Conservation (phyloP, 257 asterid genomes). For the Prunella vulgaris region DNA sequence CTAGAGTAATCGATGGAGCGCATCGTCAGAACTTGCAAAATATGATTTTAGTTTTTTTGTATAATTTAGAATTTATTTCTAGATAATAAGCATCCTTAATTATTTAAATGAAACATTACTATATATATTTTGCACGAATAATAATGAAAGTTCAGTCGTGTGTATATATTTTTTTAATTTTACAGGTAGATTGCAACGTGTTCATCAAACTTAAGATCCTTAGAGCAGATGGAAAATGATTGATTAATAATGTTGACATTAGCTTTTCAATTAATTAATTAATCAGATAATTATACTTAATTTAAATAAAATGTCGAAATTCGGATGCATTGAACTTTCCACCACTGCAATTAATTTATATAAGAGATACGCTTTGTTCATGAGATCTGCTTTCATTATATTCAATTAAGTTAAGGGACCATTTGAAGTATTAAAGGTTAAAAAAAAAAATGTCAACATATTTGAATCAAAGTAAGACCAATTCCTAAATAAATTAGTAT, state of each 20-base stretch:
- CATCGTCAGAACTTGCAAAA: too few relatives aligned
- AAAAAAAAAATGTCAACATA: background rate
- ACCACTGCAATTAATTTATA: conserved; percentile 16
- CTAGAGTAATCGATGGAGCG: too few relatives aligned
- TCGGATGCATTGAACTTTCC: conserved; percentile 33
- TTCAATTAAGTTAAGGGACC: background rate
- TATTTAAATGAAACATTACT: background rate
- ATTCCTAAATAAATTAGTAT: too few relatives aligned
- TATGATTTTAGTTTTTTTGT: too few relatives aligned
- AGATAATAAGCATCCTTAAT: too few relatives aligned
- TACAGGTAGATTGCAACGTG: background rate
- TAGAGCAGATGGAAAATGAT: background rate
- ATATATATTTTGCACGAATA: background rate
- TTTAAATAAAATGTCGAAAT: background rate
- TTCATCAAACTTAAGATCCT: background rate
- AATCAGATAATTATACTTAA: background rate
- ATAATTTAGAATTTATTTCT: too few relatives aligned
- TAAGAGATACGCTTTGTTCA: conserved; percentile 27
- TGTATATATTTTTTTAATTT: background rate
- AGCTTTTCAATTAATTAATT: conserved; percentile 13
- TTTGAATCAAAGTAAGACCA: too few relatives aligned
- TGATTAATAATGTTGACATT: conserved; percentile 12
- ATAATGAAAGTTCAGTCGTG: background rate
- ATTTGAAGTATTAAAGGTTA: background rate
- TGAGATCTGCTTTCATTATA: conserved; percentile 20